Conservation (phyloP, 2,329 filamentous ascomycete genomes). For the Pseudogymnoascus sp. region DNA sequence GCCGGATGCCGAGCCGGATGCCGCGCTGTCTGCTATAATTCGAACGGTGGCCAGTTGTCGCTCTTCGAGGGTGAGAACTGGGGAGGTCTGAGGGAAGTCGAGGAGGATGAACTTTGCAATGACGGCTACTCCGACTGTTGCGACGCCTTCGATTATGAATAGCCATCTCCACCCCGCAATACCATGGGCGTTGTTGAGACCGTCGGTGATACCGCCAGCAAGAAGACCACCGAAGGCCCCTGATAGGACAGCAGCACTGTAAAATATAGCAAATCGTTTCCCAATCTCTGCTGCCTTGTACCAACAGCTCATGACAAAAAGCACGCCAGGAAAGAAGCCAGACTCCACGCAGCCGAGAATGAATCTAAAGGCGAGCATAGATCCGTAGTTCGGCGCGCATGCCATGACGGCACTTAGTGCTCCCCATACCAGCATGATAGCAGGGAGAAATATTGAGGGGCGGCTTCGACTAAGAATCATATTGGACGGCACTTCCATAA, state of each 20-base stretch:
- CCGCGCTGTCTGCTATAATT: slow-evolving; percentile 35
- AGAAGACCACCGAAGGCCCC: slow-evolving; percentile 41
- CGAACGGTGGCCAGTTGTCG: slow-evolving; percentile 35
- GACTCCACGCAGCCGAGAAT: slow-evolving; percentile 43
- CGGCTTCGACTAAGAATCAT: slow-evolving; percentile 36
- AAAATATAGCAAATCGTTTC: slow-evolving; percentile 49
- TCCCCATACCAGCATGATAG: slow-evolving; percentile 38
- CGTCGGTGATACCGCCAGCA: slow-evolving; percentile 32
- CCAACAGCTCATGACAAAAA: slow-evolving; percentile 47
- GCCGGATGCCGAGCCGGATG: slow-evolving; percentile 20
- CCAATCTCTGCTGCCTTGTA: slow-evolving; percentile 45
- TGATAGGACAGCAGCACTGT: slow-evolving; percentile 45
- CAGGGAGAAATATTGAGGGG: slow-evolving; percentile 37
- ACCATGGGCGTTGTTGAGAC: slow-evolving; percentile 37
- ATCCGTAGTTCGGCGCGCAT: slow-evolving; percentile 36
- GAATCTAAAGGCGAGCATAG: slow-evolving; percentile 40
- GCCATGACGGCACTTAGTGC: slow-evolving; percentile 43
- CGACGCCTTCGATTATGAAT: slow-evolving; percentile 38
- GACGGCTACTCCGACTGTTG: slow-evolving; percentile 34
- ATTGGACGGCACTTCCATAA: slow-evolving; percentile 42
- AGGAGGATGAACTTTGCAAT: slow-evolving; percentile 38
- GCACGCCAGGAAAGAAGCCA: slow-evolving; percentile 43
- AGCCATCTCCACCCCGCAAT: slow-evolving; percentile 46
- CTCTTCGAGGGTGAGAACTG: slow-evolving; percentile 31
- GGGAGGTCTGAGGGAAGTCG: slow-evolving; percentile 40